Evolutionary conservation across 2,329 filamentous ascomycete species (phyloP).

Genomic region (Westerdykella aurantiaca): DNA sequence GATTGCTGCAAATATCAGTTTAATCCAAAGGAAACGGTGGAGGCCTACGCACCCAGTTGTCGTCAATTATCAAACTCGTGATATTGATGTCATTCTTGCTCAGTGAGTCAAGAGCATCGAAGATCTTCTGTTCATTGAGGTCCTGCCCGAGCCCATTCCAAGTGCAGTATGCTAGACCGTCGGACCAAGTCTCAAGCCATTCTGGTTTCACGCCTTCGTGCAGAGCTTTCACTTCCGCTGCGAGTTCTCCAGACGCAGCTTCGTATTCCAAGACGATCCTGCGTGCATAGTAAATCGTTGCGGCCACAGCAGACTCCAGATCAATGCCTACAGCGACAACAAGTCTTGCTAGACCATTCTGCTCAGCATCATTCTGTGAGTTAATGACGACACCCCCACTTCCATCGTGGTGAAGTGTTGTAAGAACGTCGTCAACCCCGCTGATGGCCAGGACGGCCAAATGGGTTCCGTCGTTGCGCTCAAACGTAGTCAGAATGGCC

Average conservation of each 20-base stretch:
- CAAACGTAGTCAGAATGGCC: conserved; percentile 70
- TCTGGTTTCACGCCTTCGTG: conserved; percentile 49
- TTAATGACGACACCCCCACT: conserved; percentile 63
- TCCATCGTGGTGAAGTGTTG: conserved; percentile 60
- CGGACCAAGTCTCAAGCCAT: conserved; percentile 86
- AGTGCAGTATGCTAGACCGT: conserved; percentile 89
- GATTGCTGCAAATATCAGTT: conserved; percentile 1
- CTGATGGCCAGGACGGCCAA: conserved; percentile 75
- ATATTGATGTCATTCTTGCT: conserved; percentile 67
- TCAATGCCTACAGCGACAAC: conserved; percentile 65
- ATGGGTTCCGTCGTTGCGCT: conserved; percentile 65
- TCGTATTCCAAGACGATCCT: conserved; percentile 51
- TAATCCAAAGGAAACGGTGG: conserved; percentile 15
- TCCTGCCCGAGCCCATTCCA: conserved; percentile 90
- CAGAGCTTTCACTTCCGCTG: conserved; percentile 44
- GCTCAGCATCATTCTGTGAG: conserved; percentile 63
- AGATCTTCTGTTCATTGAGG: conserved; percentile 73
- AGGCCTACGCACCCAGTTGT: conserved; percentile 81
- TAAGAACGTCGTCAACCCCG: conserved; percentile 63
- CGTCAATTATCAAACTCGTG: conserved; percentile 86
- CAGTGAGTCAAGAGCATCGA: conserved; percentile 67
- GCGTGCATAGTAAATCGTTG: conserved; percentile 83
- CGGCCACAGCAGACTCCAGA: conserved; percentile 70
- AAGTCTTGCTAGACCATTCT: conserved; percentile 53
- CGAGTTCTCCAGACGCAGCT: conserved; percentile 39